Conservation (phyloP, 2,329 filamentous ascomycete genomes). For the Thermochaetoides dissita region DNA sequence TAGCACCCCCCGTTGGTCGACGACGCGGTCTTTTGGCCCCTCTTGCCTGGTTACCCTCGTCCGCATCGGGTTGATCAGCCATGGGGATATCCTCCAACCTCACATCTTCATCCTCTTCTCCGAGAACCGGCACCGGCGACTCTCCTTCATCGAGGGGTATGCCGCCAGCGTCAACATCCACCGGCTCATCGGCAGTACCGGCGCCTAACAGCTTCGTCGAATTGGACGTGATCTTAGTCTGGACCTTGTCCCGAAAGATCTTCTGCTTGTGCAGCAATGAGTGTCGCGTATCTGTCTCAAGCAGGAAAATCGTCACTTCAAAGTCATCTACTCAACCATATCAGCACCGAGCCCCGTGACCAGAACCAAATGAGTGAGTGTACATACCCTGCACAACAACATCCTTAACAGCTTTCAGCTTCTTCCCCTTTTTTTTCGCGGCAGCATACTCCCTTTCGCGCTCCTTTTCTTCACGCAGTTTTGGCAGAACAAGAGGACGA, state of each 20-base stretch:
- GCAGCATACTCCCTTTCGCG: slow-evolving; percentile 30
- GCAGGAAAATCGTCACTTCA: slow-evolving; percentile 87
- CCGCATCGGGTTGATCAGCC: slow-evolving; percentile 1
- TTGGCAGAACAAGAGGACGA: slow-evolving; percentile 74
- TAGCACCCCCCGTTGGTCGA: slow-evolving; percentile 18
- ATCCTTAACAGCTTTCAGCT: slow-evolving; percentile 67
- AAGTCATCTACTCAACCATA: slow-evolving; percentile 68
- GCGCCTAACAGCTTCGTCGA: slow-evolving; percentile 46
- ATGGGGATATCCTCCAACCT: slow-evolving; percentile 43
- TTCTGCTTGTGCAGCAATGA: slow-evolving; percentile 79
- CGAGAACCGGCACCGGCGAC: slow-evolving; percentile 17
- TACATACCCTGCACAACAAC: slow-evolving; percentile 61
- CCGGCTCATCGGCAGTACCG: slow-evolving; percentile 34
- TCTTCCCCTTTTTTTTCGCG: slow-evolving; percentile 50
- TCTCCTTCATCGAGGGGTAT: slow-evolving; percentile 2
- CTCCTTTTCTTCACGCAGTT: slow-evolving; percentile 75
- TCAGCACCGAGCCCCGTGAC: slow-evolving; percentile 1
- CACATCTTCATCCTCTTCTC: slow-evolving; percentile 51
- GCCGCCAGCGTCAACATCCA: slow-evolving; percentile 32
- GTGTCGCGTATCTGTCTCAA: slow-evolving; percentile 72
- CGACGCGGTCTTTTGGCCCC: slow-evolving; percentile 20
- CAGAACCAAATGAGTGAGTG: slow-evolving; percentile 5
- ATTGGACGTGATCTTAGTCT: slow-evolving; percentile 44
- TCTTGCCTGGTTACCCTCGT: slow-evolving; percentile 11
- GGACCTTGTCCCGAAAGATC: slow-evolving; percentile 47